phyloP scores from a whole-genome alignment of 352 stramenopile species.

The Phytophthora pistaciae region DNA sequence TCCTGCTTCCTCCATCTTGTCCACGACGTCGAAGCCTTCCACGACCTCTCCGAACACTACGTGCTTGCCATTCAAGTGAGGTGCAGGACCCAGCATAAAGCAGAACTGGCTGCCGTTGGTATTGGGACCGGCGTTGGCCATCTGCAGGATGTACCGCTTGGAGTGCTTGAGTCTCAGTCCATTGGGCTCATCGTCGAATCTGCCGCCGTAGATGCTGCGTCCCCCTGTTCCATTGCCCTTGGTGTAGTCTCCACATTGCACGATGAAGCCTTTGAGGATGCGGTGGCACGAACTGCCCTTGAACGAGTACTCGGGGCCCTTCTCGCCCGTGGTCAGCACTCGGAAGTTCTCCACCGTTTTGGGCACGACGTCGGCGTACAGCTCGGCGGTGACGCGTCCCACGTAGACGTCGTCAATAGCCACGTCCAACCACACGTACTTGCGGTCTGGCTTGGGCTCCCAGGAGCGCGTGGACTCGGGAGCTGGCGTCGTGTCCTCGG shows the following conservation, averaged over 20 bases:
- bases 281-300: conserved; percentile 98
- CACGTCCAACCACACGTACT: conserved; percentile 90
- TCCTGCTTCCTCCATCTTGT: conserved; percentile 83
- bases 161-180: conserved; percentile 80
- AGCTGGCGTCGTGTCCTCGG: conserved; percentile 16
- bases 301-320: conserved; percentile 93
- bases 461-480: conserved; percentile 43
- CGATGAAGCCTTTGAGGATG: conserved; percentile 98
- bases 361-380: conserved; percentile 96
- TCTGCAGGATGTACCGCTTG: conserved; percentile 91
- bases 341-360: conserved; percentile 99
- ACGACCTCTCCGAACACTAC: conserved; percentile 90
- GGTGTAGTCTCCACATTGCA: conserved; percentile 97
- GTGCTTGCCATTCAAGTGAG: conserved; percentile 85
- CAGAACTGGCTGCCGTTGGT: conserved; percentile 99
- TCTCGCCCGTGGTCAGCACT: conserved; percentile 96
- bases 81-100: conserved; percentile 92
- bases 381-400: conserved; percentile 78
- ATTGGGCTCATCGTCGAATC: conserved; percentile 98
- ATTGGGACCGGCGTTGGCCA: conserved; percentile 98
- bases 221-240: conserved; percentile 95
- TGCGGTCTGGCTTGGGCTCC: conserved; percentile 67
- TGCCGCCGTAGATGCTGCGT: conserved; percentile 97
- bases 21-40: conserved; percentile 84
- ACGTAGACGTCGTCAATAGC: conserved; percentile 79